Evolutionary conservation across 805 yeast genomes (phyloP).

Genomic region (Cyberlindnera nakhonratchasimensis): DNA sequence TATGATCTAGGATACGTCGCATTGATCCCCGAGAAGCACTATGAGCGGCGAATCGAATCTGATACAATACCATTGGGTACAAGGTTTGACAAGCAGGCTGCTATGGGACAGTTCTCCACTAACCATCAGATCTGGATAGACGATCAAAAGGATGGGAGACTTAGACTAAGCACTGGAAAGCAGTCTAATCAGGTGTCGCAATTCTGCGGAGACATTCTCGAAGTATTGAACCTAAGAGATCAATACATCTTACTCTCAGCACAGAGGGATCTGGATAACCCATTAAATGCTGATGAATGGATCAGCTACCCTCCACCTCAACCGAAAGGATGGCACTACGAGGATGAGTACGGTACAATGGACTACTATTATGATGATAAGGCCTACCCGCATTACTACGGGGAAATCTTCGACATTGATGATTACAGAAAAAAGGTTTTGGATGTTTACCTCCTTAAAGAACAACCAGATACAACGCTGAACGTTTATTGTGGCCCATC

Average conservation of each 20-base stretch:
- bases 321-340: slow-evolving; percentile 41
- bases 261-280: slow-evolving; percentile 69
- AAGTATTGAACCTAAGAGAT: slow-evolving; percentile 50
- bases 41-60: slow-evolving; percentile 19
- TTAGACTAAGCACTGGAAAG: slow-evolving; percentile 15
- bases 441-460: slow-evolving; percentile 5
- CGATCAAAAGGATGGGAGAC: slow-evolving; percentile 2
- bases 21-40: slow-evolving; percentile 17
- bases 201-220: slow-evolving; percentile 16
- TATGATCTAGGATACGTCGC: slow-evolving; percentile 14
- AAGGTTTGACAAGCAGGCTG: slow-evolving; percentile 25
- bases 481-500: background rate
- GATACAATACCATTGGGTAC: slow-evolving; percentile 24
- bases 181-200: slow-evolving; percentile 12
- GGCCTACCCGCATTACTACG: slow-evolving; percentile 32
- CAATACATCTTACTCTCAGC: slow-evolving; percentile 59
- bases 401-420: slow-evolving; percentile 33
- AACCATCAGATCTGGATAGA: slow-evolving; percentile 8
- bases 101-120: slow-evolving; percentile 17
- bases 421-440: slow-evolving; percentile 25
- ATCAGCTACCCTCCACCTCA: slow-evolving; percentile 77
- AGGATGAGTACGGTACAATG: slow-evolving; percentile 26
- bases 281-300: slow-evolving; percentile 67
- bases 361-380: slow-evolving; percentile 26
- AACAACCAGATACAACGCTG: slow-evolving; percentile 1